Conservation (phyloP, 1,284 basidiomycete genomes). For the Neotropicomus parvogracilis region DNA sequence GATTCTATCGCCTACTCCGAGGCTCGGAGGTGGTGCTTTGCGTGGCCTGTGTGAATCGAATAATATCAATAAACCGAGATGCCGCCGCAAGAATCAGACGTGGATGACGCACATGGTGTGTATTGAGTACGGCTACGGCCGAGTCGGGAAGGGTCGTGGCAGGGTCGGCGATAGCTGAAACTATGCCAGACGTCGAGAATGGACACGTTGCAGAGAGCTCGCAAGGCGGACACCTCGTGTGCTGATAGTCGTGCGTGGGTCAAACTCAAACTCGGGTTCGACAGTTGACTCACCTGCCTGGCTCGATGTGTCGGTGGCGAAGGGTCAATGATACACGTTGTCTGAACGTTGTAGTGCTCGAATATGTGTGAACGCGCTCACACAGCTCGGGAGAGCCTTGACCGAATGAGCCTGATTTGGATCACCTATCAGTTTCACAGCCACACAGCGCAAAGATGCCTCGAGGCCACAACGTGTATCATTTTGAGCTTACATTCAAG, state of each 20-base stretch:
- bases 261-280: conserved; percentile 1
- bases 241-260: conserved; percentile 4
- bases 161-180: conserved; percentile 6
- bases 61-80: conserved; percentile 3
- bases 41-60: conserved; percentile 20
- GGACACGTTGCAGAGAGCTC: conserved; percentile 12
- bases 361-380: conserved; percentile 6
- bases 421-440: too few relatives aligned
- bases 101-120: conserved; percentile 17
- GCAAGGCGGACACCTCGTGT: conserved; percentile 23
- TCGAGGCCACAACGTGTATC: conserved; percentile 25
- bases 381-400: too few relatives aligned
- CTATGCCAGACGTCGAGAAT: conserved; percentile 4
- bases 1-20: conserved; percentile 41
- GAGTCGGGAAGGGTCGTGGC: neutral
- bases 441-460: conserved; percentile 17
- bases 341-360: neutral
- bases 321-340: conserved; percentile 6
- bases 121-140: neutral
- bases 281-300: conserved; percentile 7
- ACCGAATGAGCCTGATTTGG: too few relatives aligned
- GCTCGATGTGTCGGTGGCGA: neutral
- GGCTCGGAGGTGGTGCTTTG: conserved; percentile 18
- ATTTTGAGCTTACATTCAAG: neutral
- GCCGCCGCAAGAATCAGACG: neutral